Evolutionary conservation across 2,329 filamentous ascomycete genomes (phyloP), one percentile per base, ranked within the genome.

Genomic region (Colletotrichum brevisporum): DNA sequence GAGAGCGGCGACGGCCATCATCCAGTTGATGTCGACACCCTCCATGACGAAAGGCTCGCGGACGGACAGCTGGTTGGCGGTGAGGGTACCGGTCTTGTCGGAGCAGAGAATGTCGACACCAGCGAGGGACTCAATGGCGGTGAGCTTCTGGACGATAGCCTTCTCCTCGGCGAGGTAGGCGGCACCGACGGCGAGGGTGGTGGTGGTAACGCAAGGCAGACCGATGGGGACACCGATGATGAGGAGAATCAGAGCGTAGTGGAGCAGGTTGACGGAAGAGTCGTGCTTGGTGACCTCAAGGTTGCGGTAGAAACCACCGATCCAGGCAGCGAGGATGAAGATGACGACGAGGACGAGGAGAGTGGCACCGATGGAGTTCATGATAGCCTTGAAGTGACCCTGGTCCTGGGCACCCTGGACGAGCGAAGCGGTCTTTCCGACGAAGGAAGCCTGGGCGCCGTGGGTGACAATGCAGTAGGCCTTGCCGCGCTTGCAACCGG

Each of bases 311-410:
- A 94, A 94, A 79, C 90, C 91, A 81, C 92, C 91, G 74, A 94
- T 92, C 92, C 92, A 94, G 74, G 90, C 86, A 65, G 88, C 83
- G 75, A 94, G 85, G 80, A 94, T 92, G 86, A 88, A 94, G 83
- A 92, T 91, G 82, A 94, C 90, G 83, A 94, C 92, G 71, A 94
- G 85, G 75, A 94, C 91, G 74, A 94, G 86, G 65, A 94, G 86
- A 70, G 89, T 84, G 61, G 91, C 93, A 82, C 91, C 91, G 77
- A 94, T 94, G 78, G 88, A 91, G 88, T 94, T 91, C 92, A 94
- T 94, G 85, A 94, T 92, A 73, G 91, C 91, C 85, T 94, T 93
- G 88, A 93, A 93, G 82, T 93, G 91, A 83, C 91, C 92, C 77
- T 90, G 87, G 80, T 93, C 92, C 82, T 92, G 86, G 73, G 92